A percentile compares a stretch with the other conserved stretches of the same genome.
These are phyloP conservation scores for Spirogloea muscicola DNA, from an alignment of 139 green algal species.

Conservation along the genomic window DNA sequence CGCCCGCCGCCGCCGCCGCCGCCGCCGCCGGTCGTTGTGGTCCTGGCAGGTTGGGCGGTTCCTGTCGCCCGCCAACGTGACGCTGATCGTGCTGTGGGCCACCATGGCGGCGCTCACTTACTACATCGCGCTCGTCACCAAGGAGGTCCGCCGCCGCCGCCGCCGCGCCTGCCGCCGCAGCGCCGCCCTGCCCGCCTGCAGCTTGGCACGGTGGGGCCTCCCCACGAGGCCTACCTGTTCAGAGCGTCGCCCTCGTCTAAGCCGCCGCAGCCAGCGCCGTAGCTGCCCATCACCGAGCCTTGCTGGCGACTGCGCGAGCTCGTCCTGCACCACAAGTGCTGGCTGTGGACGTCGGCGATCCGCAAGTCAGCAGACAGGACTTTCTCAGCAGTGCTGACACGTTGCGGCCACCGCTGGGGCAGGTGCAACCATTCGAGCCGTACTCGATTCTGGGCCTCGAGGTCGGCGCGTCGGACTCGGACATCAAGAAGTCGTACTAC, in stretches of 20 bases:
- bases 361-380: too few species aligned
- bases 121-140: constrained; percentile 12
- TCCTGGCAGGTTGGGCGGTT: constrained; percentile 36
- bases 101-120: constrained; percentile 11
- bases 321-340: too few species aligned
- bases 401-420: neutral
- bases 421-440: constrained; percentile 43
- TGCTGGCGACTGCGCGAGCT: too few species aligned
- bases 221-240: neutral
- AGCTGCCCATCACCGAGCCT: too few species aligned
- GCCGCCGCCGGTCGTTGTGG: too few species aligned
- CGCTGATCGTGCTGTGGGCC: constrained; percentile 29
- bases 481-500: constrained; percentile 48
- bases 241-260: too few species aligned
- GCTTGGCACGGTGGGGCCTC: neutral
- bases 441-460: constrained; percentile 44
- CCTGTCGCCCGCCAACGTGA: constrained; percentile 33
- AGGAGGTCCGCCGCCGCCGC: constrained; percentile 9
- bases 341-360: too few species aligned
- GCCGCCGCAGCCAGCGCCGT: too few species aligned
- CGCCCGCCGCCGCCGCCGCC: too few species aligned
- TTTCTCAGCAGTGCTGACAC: too few species aligned
- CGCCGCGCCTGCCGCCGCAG: neutral
- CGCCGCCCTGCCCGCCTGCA: neutral
- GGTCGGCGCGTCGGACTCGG: constrained; percentile 17